Base-by-base conservation (phyloP, 2,329 filamentous ascomycete genomes). In the Juglanconis sp. region DNA sequence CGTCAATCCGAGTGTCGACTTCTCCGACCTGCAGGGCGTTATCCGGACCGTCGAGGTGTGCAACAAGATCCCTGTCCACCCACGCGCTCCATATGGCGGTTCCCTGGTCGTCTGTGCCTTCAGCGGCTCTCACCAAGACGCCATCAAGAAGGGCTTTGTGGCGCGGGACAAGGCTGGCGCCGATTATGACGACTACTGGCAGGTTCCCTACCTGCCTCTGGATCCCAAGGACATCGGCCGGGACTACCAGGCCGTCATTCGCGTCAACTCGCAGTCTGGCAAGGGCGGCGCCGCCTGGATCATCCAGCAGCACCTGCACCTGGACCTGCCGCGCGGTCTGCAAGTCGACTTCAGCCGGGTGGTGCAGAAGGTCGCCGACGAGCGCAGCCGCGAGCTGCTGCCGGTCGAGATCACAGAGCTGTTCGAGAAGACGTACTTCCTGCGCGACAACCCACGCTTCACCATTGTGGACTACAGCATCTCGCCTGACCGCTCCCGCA, bases 161-260 rank as follows among this genome's bases (percentile, higher is more conserved):
- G 71, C 80, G 46, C 88, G 94, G 61, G 83, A 92, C 71, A 75
- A 81, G 49, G 75, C 81, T 1, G 82, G 81, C 57, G 79, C 82
- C 50, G 78, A 76, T 5, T 78, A 83, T 70, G 86, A 94, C 59
- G 85, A 87, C 69, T 79, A 77, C 46, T 98, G 94, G 94, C 79
- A 90, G 67, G 83, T 97, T 44, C 94, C 94, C 0, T 98, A 98
- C 72, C 87, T 98, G 53, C 94, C 94, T 11, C 84, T 98, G 68
- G 94, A 98, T 70, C 94, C 94, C 5, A 83, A 90, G 70, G 94
- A 98, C 70, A 96, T 98, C 65, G 94, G 94, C 54, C 87, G 94
- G 60, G 97, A 88, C n/a, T 98, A 98, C 83, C 93, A 98, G 77
- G 94, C 94, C 61, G 90, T 98, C 71, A 98, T 98, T 72, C 90